A percentile compares a stretch with the other conserved stretches of the same genome.
Conservation (phyloP, 768 basidiomycete species). For the Tricholoma matsutake region DNA sequence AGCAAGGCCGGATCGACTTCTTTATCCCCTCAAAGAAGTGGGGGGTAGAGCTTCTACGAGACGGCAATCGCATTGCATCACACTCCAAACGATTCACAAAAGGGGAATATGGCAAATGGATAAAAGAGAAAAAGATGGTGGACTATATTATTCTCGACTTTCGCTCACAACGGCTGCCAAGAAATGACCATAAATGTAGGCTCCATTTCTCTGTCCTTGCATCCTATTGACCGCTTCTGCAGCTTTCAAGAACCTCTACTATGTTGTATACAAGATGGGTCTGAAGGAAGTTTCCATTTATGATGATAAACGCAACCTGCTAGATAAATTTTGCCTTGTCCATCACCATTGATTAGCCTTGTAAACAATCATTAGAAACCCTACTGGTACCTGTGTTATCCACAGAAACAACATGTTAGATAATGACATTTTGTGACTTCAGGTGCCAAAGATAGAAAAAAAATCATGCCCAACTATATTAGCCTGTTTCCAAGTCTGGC, state of each 20-base stretch:
- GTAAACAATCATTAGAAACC: no score
- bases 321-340: no score
- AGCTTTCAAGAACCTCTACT: background rate
- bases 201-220: background rate
- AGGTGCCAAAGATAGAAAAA: no score
- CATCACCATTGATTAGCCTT: no score
- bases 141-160: slow-evolving; percentile 18
- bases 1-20: slow-evolving; percentile 12
- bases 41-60: slow-evolving; percentile 15
- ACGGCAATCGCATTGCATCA: slow-evolving; percentile 11
- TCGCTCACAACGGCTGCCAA: slow-evolving; percentile 1
- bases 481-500: no score
- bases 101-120: slow-evolving; percentile 1
- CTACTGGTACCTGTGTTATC: no score
- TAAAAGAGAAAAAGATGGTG: background rate
- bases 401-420: no score
- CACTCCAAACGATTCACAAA: slow-evolving; percentile 6
- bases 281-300: no score
- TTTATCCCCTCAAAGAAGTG: slow-evolving; percentile 16
- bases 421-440: no score
- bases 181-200: background rate
- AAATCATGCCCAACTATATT: no score
- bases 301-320: no score
- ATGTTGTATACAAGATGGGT: no score
- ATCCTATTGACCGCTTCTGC: background rate